Conservation (phyloP, 2,329 filamentous ascomycete species). For the Arthrocladium fulminans region DNA sequence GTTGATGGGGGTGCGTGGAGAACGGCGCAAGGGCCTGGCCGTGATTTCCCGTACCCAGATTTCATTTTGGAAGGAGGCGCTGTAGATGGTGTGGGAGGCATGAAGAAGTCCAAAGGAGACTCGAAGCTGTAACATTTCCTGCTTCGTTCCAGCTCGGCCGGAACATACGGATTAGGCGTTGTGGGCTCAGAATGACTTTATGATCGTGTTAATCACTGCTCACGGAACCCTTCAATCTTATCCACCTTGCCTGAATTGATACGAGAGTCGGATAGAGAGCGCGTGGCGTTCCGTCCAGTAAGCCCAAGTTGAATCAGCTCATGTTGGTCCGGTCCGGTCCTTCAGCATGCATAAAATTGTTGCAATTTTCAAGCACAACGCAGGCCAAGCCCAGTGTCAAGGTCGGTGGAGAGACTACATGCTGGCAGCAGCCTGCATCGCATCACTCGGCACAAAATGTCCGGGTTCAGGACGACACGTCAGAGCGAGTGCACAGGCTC, state of each 20-base stretch:
- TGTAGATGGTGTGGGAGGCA: conserved; percentile 50
- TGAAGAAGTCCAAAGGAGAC: conserved; percentile 47
- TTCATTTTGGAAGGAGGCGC: conserved; percentile 47
- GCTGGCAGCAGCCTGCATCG: too few relatives aligned
- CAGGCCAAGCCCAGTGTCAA: too few relatives aligned
- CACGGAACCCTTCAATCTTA: too few relatives aligned
- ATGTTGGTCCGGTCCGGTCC: too few relatives aligned
- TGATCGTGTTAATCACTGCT: too few relatives aligned
- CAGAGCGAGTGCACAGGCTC: neutral
- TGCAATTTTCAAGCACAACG: too few relatives aligned
- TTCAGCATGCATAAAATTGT: too few relatives aligned
- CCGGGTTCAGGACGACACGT: neutral
- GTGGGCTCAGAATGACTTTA: neutral
- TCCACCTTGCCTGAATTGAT: too few relatives aligned
- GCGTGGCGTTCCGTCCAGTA: too few relatives aligned
- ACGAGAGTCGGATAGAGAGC: too few relatives aligned
- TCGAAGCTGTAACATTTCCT: neutral
- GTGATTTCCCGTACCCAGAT: conserved; percentile 47
- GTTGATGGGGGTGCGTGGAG: conserved; percentile 49
- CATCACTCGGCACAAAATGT: neutral
- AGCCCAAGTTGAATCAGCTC: too few relatives aligned
- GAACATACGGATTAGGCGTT: neutral
- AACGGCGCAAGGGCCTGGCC: conserved; percentile 24
- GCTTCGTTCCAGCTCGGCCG: neutral
- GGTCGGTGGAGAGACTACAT: too few relatives aligned